Evolutionary conservation across 192 early-diverging fungal genomes (phyloP).

Genomic region (Helicostylum pulchrum): DNA sequence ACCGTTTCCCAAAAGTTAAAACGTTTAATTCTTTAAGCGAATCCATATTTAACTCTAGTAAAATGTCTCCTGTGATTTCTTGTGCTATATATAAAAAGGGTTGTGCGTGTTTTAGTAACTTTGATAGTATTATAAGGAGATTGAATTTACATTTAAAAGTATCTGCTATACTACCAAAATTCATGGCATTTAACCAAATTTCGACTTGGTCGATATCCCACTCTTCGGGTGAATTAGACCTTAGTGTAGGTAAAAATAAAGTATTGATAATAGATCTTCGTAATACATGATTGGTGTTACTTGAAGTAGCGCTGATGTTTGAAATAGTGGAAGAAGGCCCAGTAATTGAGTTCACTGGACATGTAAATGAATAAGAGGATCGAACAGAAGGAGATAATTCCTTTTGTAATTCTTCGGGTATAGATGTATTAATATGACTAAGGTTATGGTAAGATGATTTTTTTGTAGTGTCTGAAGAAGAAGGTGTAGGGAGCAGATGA

Average conservation of each 20-base stretch:
- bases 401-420: neutral
- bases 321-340: neutral
- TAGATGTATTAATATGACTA: neutral
- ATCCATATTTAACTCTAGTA: slow-evolving; percentile 60
- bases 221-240: slow-evolving; percentile 5
- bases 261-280: neutral
- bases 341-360: neutral
- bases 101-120: neutral
- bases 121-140: neutral
- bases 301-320: neutral
- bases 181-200: slow-evolving; percentile 29
- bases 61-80: slow-evolving; percentile 61
- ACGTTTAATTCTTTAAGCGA: slow-evolving; percentile 66
- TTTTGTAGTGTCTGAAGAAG: neutral
- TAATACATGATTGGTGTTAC: neutral
- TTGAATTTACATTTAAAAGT: slow-evolving; percentile 30
- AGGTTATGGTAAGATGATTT: neutral
- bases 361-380: slow-evolving; percentile 1
- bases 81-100: slow-evolving; percentile 44
- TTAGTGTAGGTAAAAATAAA: neutral
- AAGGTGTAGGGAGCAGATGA: slow-evolving; percentile 3
- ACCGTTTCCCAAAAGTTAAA: slow-evolving; percentile 59
- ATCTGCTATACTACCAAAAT: slow-evolving; percentile 17
- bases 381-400: neutral
- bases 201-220: slow-evolving; percentile 30